Conservation (phyloP, 305 asterid genomes). For the Fraxinus dipetala region DNA sequence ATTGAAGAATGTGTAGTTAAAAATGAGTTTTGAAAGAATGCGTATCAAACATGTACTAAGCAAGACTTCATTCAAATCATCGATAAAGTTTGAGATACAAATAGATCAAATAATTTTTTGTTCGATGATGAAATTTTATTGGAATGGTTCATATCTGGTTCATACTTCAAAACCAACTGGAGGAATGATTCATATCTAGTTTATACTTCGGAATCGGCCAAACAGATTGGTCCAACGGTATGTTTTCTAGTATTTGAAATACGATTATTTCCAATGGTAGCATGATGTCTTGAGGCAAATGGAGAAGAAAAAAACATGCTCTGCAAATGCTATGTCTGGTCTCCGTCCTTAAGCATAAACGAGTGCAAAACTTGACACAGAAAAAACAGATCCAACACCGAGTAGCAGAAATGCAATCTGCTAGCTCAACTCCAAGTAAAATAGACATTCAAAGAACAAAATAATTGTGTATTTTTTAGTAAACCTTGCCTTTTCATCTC, state of each 20-base stretch:
- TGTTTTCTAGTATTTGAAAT: neutral
- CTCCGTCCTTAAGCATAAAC: neutral
- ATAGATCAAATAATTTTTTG: neutral
- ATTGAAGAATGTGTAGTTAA: no score
- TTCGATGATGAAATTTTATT: neutral
- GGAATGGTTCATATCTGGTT: neutral
- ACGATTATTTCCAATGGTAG: neutral
- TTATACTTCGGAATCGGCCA: no score
- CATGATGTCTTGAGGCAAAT: neutral
- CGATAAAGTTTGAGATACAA: neutral
- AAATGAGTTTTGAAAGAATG: no score
- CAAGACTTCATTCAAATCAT: neutral
- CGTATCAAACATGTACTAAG: no score
- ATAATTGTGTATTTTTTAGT: conserved; percentile 20
- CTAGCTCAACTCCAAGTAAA: neutral
- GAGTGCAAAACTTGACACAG: neutral
- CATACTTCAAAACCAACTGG: neutral
- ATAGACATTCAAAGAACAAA: conserved; percentile 15
- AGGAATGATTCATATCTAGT: no score
- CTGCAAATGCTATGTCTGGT: neutral
- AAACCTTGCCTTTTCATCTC: conserved; percentile 10
- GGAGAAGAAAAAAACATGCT: neutral
- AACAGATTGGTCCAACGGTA: no score
- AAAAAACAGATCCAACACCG: neutral
- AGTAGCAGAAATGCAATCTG: neutral